Evolutionary conservation across 1,284 basidiomycete genomes (phyloP), one percentile per base, ranked within the genome.

Genomic region (Ceratobasidium sp.): DNA sequence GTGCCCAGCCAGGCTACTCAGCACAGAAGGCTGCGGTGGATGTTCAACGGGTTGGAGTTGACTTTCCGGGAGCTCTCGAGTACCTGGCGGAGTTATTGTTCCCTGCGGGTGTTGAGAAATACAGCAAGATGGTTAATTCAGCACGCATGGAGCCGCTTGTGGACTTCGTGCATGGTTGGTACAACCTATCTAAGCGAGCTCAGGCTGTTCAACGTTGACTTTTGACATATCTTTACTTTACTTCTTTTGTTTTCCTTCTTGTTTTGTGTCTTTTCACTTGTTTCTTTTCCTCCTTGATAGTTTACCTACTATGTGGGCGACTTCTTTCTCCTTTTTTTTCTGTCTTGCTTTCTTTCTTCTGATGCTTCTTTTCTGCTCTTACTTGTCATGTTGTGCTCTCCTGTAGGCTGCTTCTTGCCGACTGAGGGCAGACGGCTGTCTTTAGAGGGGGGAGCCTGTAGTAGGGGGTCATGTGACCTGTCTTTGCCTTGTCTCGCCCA

Each of bases 401-500:
- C n/a, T 56, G n/a, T 56, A 56, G 52, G 52, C 23, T 56, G 52
- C n/a, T 56, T 17, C 52, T 56, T 56, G 52, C 52, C n/a, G 52
- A 56, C 52, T 56, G 52, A 56, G 52, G 52, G 52, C 52, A 56
- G 52, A 13, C 52, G 52, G 52, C 23, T 56, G 7, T 9, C 52
- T 56, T 56, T 56, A 56, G 9, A 26, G 52, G 46, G 46, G 46
- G 46, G 46, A 48, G 46, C 46, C 46, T 48, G 46, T 48, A 48
- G 46, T 48, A 17, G 46, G 46, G 46, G 33, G 33, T 33, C 33
- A 33, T 33, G 33, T 33, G 33, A 33, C 33, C 33, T 33, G 4
- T 1, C 2, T 33, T 4, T 4, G 33, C 33, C 4, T 4, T 48
- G 10, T 48, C 46, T 17, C 2, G 46, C 7, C 46, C 46, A 1